Base-by-base conservation (phyloP, 805 yeast genomes). In the Ogataea ramenticola region DNA sequence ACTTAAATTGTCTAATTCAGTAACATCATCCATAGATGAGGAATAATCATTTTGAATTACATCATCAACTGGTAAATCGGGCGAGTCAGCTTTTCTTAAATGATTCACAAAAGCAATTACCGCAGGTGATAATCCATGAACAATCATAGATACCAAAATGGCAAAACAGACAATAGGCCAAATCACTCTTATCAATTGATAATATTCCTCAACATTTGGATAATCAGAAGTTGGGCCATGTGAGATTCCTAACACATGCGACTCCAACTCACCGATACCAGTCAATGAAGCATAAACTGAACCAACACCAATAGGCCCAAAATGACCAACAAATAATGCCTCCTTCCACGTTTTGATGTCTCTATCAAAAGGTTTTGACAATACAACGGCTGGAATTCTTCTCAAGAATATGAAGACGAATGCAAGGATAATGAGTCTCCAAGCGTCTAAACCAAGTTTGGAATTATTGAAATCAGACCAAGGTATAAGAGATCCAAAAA, bases 241-340 rank as follows among this genome's bases (percentile, higher is more conserved):
- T 55, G 37, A 67, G 43, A 49, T 65, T 49, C 57, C 65, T 62
- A 53, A 58, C 57, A 56, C 72, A 36, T 58, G 58, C 19, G 66
- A 59, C 39, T 63, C 68, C 22, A 63, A 48, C 32, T 62, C 66
- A 6, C 58, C 57, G 43, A 60, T 53, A 3, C 67, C 64, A 36
- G 62, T 44, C 33, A 63, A 62, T 6, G 65, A 58, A 1, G 67
- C 65, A 50, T 58, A 63, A 16, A 63, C 59, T 2, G 68, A 66
- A 40, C 66, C 67, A 20, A 62, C 67, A 21, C 89, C 89, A 56
- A 82, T 80, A 15, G 89, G 89, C 33, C 89, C 89, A 55, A 82
- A 82, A 63, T 79, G 86, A 37, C 89, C 89, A 48, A 81, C 77
- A 54, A 82, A 79, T 5, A 82, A 53, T 0, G 86, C 86, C 55